phyloP scores from a whole-genome alignment of 2,329 filamentous ascomycete genomes.

The Fusarium oligoseptatum region DNA sequence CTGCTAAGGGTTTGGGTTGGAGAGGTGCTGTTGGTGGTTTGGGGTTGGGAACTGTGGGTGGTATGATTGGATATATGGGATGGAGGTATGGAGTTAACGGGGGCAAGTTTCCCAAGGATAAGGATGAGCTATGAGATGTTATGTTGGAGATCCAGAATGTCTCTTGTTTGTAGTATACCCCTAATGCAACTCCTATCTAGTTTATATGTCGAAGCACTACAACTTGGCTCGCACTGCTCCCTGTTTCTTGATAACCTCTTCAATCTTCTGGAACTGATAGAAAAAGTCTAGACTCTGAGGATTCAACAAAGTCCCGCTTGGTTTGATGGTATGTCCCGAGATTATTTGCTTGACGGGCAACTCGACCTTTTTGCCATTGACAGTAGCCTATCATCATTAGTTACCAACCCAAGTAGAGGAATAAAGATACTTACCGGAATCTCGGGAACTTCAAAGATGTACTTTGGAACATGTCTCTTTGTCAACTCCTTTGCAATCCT shows the following conservation, averaged over 20 bases:
- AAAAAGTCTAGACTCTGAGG: slow-evolving; percentile 82
- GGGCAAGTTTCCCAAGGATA: slow-evolving; percentile 54
- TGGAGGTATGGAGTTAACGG: slow-evolving; percentile 65
- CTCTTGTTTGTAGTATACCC: not conserved
- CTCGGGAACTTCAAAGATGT: slow-evolving; percentile 83
- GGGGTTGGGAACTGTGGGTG: slow-evolving; percentile 63
- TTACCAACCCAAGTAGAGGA: not conserved
- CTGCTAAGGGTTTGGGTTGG: slow-evolving; percentile 51
- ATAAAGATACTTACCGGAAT: slow-evolving; percentile 73
- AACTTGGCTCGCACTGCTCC: slow-evolving; percentile 47
- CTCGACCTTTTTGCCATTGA: slow-evolving; percentile 89
- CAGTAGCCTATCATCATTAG: slow-evolving; percentile 71
- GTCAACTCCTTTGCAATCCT: slow-evolving; percentile 76
- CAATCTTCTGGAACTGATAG: slow-evolving; percentile 73
- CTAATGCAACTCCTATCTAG: not conserved
- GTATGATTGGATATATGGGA: slow-evolving; percentile 61
- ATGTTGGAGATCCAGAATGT: not conserved
- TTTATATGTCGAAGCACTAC: slow-evolving; percentile 25
- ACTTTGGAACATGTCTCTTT: slow-evolving; percentile 81
- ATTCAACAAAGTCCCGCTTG: slow-evolving; percentile 82
- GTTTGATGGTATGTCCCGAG: slow-evolving; percentile 78
- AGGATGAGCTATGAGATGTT: slow-evolving; percentile 19
- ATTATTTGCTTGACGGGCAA: slow-evolving; percentile 88
- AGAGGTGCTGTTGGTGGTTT: slow-evolving; percentile 58
- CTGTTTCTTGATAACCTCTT: slow-evolving; percentile 47